These are phyloP conservation scores for Fusarium fracticaudum DNA, from an alignment of 2,329 filamentous ascomycete genomes.

Conservation along the genomic window DNA sequence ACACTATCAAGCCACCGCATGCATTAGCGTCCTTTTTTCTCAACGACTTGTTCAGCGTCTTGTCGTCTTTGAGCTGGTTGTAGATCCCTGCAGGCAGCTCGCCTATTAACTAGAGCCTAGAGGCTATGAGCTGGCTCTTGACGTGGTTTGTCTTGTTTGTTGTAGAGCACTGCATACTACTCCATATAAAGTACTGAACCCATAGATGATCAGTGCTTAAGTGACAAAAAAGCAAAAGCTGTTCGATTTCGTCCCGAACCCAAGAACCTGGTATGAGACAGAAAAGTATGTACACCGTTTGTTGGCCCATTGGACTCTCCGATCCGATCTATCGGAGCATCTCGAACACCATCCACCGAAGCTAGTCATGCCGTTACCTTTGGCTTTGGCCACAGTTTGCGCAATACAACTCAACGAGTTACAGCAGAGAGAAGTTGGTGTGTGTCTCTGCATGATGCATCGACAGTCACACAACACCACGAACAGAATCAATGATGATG, in stretches of 20 bases:
- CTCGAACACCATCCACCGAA: constrained; percentile 12
- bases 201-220: constrained; percentile 14
- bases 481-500: neutral
- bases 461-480: constrained; percentile 11
- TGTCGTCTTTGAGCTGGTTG: neutral
- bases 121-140: constrained; percentile 34
- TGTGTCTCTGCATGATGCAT: constrained; percentile 15
- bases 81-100: constrained; percentile 36
- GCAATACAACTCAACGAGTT: neutral
- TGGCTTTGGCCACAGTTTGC: neutral
- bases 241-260: neutral
- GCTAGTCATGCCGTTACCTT: neutral
- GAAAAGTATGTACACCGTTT: neutral
- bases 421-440: neutral
- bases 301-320: constrained; percentile 3
- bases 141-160: constrained; percentile 13
- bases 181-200: neutral
- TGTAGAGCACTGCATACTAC: constrained; percentile 11
- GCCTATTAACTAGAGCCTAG: constrained; percentile 5
- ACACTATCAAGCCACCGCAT: constrained; percentile 37
- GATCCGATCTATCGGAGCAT: constrained; percentile 33
- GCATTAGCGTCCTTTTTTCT: constrained; percentile 28
- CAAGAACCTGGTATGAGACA: constrained; percentile 9
- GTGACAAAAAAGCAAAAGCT: neutral
- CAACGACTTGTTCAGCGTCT: neutral